Percentiles rank a stretch among this genome's conserved stretches.
Evolutionary conservation across 495 filamentous ascomycete species (phyloP).

Genomic region (Tuber borchii): DNA sequence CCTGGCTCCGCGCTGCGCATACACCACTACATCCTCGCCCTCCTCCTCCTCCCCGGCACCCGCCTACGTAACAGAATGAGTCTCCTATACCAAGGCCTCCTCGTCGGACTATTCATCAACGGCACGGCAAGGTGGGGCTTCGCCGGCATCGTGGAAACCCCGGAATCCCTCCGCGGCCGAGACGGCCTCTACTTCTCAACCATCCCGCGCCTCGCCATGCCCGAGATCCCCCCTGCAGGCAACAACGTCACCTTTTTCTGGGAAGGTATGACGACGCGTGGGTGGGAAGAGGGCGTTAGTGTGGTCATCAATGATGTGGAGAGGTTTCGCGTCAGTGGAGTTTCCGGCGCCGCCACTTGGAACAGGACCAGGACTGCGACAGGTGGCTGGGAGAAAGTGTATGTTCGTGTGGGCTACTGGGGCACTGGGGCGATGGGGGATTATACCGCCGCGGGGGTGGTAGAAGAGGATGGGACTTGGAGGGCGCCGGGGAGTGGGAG

Average conservation of each 20-base stretch:
- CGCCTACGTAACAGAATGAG: conserved; percentile 72
- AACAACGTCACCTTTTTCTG: conserved; percentile 54
- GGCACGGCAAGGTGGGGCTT: conserved; percentile 92
- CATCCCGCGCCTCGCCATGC: conserved; percentile 58
- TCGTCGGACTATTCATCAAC: conserved; percentile 86
- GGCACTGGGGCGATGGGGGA: conserved; percentile 61
- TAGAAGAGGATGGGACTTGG: conserved; percentile 67
- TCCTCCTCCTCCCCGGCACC: conserved; percentile 74
- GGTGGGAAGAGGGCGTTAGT: conserved; percentile 72
- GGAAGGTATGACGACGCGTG: conserved; percentile 47
- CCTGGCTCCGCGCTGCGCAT: conserved; percentile 82
- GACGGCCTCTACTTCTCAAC: conserved; percentile 62
- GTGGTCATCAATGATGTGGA: conserved; percentile 94
- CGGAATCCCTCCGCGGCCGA: conserved; percentile 56
- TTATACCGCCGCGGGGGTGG: conserved; percentile 76
- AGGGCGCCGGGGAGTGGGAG: conserved; percentile 49
- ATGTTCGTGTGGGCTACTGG: conserved; percentile 57
- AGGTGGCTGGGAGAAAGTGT: conserved; percentile 44
- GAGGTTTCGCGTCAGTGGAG: conserved; percentile 47
- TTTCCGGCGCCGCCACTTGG: conserved; percentile 40
- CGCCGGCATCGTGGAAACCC: conserved; percentile 81
- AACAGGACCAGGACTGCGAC: conserved; percentile 46
- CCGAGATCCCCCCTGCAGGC: conserved; percentile 43
- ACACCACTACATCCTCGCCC: conserved; percentile 88
- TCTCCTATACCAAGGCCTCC: conserved; percentile 76